Conservation (phyloP, 2,329 filamentous ascomycete genomes). For the Phialophora macrospora region DNA sequence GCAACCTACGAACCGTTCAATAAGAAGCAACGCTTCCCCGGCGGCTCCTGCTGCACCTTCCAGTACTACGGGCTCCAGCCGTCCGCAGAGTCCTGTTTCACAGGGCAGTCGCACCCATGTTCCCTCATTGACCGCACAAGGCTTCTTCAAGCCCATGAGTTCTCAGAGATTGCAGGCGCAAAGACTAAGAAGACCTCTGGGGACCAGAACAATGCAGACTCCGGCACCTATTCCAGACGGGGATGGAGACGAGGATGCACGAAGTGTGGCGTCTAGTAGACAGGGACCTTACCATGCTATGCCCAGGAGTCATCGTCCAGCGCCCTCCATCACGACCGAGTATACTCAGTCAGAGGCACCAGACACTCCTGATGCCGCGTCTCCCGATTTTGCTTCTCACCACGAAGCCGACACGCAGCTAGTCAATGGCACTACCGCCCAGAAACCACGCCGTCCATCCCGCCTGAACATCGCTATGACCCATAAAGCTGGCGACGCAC, state of each 20-base stretch:
- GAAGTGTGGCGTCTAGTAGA: slow-evolving; percentile 64
- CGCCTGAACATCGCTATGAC: slow-evolving; percentile 65
- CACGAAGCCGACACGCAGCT: slow-evolving; percentile 29
- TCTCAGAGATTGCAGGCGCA: slow-evolving; percentile 93
- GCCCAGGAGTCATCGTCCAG: slow-evolving; percentile 55
- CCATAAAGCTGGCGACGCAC: slow-evolving; percentile 62
- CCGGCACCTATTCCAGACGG: slow-evolving; percentile 47
- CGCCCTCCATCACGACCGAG: slow-evolving; percentile 80
- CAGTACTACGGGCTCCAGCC: slow-evolving; percentile 52
- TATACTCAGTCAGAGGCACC: slow-evolving; percentile 74
- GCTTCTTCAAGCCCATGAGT: slow-evolving; percentile 96
- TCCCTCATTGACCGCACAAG: slow-evolving; percentile 83
- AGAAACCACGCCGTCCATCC: slow-evolving; percentile 54
- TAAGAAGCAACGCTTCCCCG: slow-evolving; percentile 31
- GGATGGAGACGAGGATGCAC: slow-evolving; percentile 57
- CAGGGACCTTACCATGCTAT: slow-evolving; percentile 42
- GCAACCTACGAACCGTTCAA: slow-evolving; percentile 35
- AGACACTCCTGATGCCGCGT: slow-evolving; percentile 55
- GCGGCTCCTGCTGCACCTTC: slow-evolving; percentile 43
- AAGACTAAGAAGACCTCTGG: slow-evolving; percentile 64
- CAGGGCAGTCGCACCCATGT: slow-evolving; percentile 83
- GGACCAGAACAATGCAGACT: slow-evolving; percentile 42
- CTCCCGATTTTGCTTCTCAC: slow-evolving; percentile 31
- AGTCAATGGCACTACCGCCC: slow-evolving; percentile 30
- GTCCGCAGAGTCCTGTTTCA: slow-evolving; percentile 64